phyloP scores from a whole-genome alignment of 1,284 basidiomycete species.

The Cutaneotrichosporon curvatum region DNA sequence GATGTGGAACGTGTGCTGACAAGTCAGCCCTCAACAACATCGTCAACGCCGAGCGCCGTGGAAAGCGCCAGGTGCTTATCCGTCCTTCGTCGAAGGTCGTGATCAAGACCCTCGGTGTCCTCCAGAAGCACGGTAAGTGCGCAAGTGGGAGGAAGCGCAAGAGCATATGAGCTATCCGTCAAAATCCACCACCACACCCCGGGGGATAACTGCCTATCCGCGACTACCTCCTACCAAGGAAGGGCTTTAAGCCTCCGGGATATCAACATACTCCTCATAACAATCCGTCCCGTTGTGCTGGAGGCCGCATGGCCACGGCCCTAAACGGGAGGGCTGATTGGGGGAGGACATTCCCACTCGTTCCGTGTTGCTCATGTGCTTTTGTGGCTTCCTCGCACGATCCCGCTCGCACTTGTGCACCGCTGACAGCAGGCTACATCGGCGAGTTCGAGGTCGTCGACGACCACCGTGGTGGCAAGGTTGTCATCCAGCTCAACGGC shows the following conservation, averaged over 20 bases:
- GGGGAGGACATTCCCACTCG: constrained; percentile 31
- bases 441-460: constrained; percentile 99
- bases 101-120: constrained; percentile 89
- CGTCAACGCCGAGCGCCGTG: constrained; percentile 95
- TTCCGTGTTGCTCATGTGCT: neutral
- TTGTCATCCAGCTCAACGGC: constrained; percentile 97
- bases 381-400: neutral
- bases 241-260: constrained; percentile 49
- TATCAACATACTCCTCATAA: constrained; percentile 20
- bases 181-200: constrained; percentile 30
- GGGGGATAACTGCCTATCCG: constrained; percentile 48
- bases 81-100: constrained; percentile 93
- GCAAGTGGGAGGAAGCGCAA: neutral
- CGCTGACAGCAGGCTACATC: constrained; percentile 69
- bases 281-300: constrained; percentile 28
- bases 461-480: constrained; percentile 97
- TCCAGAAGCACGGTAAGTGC: constrained; percentile 90
- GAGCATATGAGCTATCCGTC: constrained; percentile 13
- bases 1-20: neutral
- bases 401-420: neutral
- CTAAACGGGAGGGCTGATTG: constrained; percentile 29
- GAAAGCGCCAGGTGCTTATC: constrained; percentile 94
- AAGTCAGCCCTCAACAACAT: too few relatives aligned
- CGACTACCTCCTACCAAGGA: constrained; percentile 40
- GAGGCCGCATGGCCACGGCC: constrained; percentile 44